Evolutionary conservation across 441 rosid species (phyloP), one percentile per base, ranked within the genome.

Genomic region (Iberis amara): DNA sequence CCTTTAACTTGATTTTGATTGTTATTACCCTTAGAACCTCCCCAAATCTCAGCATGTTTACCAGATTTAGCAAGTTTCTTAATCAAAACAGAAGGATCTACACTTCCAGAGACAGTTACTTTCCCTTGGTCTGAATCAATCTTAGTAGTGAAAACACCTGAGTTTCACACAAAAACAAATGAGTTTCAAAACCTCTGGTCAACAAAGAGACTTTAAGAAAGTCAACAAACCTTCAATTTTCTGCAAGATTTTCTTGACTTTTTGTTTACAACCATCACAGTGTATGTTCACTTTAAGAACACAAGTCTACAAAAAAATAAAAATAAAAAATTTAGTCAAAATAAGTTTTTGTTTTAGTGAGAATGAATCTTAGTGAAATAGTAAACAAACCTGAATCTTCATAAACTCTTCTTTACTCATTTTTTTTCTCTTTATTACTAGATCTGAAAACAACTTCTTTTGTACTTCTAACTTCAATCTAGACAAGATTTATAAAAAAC

Each of bases 391-490:
- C 92, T 90, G 89, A 74, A 86, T 81, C 88, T 86, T 90, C 92
- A 90, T 81, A 33, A 90, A 62, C 92, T 90, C 98, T 65, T 90
- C 98, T 76, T 87, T 87, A 77, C 86, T 86, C 97, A 90, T 89
- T 57, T 71, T 63, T 46, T 5, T 8, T 41, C 27, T 26, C 41
- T 51, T 23, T 66, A 73, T 23, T 24, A 27, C 65, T 50, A 80
- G 94, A 85, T 82, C 85, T 78, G 81, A 67, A 57, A 70, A 41
- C n/a, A 56, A 37, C 42, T 23, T 7, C 48, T 48, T 37, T 41
- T 39, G 47, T 71, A 67, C 55, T 63, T 38, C 23, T 45, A 30
- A 10, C 48, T 37, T 42, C 40, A 55, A 54, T 42, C 58, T 55
- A 11, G n/a, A 47, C 54, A 48, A 30, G 48, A 52, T 11, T 7